Conservation (phyloP, 2,329 filamentous ascomycete species). For the Claviceps digitariae region DNA sequence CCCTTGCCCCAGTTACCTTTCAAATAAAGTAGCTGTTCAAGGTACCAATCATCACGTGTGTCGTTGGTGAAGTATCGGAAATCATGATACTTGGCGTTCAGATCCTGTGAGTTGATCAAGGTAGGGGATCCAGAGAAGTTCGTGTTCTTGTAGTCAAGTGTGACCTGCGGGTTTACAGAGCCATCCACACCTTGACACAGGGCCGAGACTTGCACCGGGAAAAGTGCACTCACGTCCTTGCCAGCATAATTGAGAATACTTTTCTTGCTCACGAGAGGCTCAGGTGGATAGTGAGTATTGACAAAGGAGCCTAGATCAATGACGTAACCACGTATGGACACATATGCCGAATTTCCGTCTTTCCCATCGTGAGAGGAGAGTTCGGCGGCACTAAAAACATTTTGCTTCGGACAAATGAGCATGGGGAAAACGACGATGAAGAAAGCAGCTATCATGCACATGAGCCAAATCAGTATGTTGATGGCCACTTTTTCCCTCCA, state of each 20-base stretch:
- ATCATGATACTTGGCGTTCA: conserved; percentile 76
- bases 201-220: conserved; percentile 88
- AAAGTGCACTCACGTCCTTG: conserved; percentile 72
- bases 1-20: conserved; percentile 74
- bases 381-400: conserved; percentile 73
- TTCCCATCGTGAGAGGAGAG: conserved; percentile 63
- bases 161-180: conserved; percentile 53
- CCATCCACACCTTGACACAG: conserved; percentile 70
- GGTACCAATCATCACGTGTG: conserved; percentile 81
- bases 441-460: conserved; percentile 66
- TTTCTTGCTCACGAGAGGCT: conserved; percentile 37
- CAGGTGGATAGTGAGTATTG: conserved; percentile 56
- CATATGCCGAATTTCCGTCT: conserved; percentile 46
- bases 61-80: conserved; percentile 79
- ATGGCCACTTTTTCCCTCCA: conserved; percentile 98
- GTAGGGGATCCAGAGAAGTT: conserved; percentile 60
- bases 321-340: conserved; percentile 78
- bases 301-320: conserved; percentile 68
- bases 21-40: conserved; percentile 70
- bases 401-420: conserved; percentile 80
- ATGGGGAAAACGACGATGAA: conserved; percentile 80
- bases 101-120: conserved; percentile 52
- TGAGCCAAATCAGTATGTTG: conserved; percentile 92
- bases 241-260: conserved; percentile 71
- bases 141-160: conserved; percentile 65